Conservation (phyloP, 1,139 yeast species). For the Magnusiomyces ingens region DNA sequence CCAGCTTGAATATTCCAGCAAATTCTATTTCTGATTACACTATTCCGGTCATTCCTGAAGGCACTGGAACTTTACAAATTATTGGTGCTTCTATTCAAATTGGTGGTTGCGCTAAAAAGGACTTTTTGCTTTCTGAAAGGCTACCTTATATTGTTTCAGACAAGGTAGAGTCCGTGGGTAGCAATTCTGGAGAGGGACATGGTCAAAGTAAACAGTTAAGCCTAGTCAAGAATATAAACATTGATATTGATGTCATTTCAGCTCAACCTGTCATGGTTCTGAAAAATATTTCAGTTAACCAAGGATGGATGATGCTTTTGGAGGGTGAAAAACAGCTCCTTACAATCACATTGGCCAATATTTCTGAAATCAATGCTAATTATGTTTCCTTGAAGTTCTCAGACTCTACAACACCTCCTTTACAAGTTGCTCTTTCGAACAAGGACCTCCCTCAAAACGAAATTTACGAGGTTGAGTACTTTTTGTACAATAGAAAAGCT, state of each 20-base stretch:
- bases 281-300: constrained; percentile 48
- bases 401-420: constrained; percentile 68
- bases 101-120: constrained; percentile 38
- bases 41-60: constrained; percentile 41
- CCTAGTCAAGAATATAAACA: constrained; percentile 16
- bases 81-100: constrained; percentile 43
- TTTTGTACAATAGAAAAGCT: constrained; percentile 52
- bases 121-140: constrained; percentile 32
- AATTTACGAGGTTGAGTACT: constrained; percentile 69
- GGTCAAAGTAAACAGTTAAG: constrained; percentile 5
- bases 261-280: constrained; percentile 59
- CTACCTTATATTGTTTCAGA: constrained; percentile 17
- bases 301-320: constrained; percentile 67
- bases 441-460: constrained; percentile 52
- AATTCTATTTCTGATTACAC: constrained; percentile 36
- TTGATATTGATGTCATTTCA: constrained; percentile 42
- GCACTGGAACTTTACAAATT: constrained; percentile 39
- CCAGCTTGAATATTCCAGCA: constrained; percentile 36
- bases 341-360: constrained; percentile 49
- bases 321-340: constrained; percentile 65
- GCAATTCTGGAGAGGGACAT: constrained; percentile 19
- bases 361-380: constrained; percentile 43
- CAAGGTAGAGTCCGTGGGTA: constrained; percentile 31
- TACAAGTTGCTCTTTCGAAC: constrained; percentile 42
- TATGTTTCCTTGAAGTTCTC: constrained; percentile 46